These are phyloP conservation scores for Cytospora paraplurivora DNA, from an alignment of 2,329 filamentous ascomycete species.

Conservation along the genomic window DNA sequence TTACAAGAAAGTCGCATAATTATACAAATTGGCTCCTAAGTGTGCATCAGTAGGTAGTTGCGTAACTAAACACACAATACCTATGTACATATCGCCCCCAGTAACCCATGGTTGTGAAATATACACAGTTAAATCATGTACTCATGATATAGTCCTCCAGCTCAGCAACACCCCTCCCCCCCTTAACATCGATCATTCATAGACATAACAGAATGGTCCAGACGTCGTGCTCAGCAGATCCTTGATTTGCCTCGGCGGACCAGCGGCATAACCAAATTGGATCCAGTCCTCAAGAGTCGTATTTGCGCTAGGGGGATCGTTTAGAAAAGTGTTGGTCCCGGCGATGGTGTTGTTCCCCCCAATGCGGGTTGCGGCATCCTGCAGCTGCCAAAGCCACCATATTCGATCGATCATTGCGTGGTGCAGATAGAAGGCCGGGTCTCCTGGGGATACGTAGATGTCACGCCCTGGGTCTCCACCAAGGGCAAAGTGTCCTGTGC, in stretches of 20 bases:
- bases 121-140: background rate
- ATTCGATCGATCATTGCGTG: slow-evolving; percentile 25
- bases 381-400: slow-evolving; percentile 30
- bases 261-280: slow-evolving; percentile 12
- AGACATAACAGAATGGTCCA: slow-evolving; percentile 27
- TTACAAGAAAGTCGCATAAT: too few relatives aligned
- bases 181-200: slow-evolving; percentile 2
- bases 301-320: slow-evolving; percentile 32
- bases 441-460: slow-evolving; percentile 18
- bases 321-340: slow-evolving; percentile 20
- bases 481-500: slow-evolving; percentile 36
- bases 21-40: too few relatives aligned
- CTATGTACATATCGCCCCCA: too few relatives aligned
- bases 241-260: slow-evolving; percentile 11
- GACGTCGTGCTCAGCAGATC: slow-evolving; percentile 25
- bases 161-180: too few relatives aligned
- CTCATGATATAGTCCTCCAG: background rate
- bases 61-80: too few relatives aligned
- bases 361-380: slow-evolving; percentile 36
- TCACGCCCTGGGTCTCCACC: slow-evolving; percentile 33
- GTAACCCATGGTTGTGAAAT: too few relatives aligned
- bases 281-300: slow-evolving; percentile 22
- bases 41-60: too few relatives aligned
- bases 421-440: slow-evolving; percentile 26
- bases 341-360: background rate